Evolutionary conservation across 768 basidiomycete species (phyloP), one percentile per base, ranked within the genome.

Genomic region (Suillus subluteus): DNA sequence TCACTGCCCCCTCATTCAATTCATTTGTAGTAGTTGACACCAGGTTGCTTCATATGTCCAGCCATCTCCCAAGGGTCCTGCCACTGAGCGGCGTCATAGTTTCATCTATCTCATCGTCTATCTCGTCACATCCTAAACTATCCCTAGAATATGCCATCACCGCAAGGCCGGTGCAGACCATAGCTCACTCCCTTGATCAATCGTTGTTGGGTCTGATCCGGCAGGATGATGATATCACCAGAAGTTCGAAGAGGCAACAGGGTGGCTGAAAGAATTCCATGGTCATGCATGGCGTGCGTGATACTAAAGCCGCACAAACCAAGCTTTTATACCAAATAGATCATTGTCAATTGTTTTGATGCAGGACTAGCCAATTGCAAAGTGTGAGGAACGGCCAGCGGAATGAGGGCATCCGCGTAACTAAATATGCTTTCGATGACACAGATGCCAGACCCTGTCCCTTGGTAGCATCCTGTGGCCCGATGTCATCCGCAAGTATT

Each of bases 331-430:
- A 59, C 58, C 15, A 59, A 59, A 40, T 40, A 26, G 23, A 59
- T 40, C 13, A 13, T 40, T 41, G 38, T 59, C 26, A 26, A 26
- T 26, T 26, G 26, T 26, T 59, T 23, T 26, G 38, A 59, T 59
- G 37, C 7, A 18, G 13, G n/a, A 58, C 13, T 38, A 37, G 21
- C n/a, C 13, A 58, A 15, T 58, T 38, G 56, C n/a, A 58, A 58
- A 58, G 37, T 13, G 40, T 41, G 58, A 35, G 38, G 35, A 64
- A 55, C 40, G 4, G 37, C 23, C 11, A n/a, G 35, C 63, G 63
- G 63, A 43, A 64, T 55, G 55, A 64, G 63, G 63, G 54, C 59
- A 64, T 61, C 63, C 63, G 63, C 26, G n/a, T 32, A n/a, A 12
- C 63, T 38, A 64, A 35, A 64, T 61, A 62, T 30, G 56, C 62